Base-by-base conservation (phyloP, 768 basidiomycete genomes). In the Naganishia vaughanmartiniae region DNA sequence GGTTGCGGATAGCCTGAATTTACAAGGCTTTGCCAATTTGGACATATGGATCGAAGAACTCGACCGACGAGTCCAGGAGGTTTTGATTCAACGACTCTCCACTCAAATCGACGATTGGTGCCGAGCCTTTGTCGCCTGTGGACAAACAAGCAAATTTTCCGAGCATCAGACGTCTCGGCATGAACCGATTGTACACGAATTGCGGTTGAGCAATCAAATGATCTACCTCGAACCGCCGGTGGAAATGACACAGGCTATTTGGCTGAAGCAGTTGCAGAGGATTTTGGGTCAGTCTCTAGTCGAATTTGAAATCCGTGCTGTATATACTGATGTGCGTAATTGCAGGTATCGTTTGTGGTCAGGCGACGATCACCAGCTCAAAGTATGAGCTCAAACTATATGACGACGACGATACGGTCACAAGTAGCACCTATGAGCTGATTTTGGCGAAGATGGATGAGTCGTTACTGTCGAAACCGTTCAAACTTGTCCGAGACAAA, bases 181-280 rank as follows among this genome's bases (percentile, higher is more conserved):
- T 73, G 89, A 90, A 74, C 91, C 93, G 0, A 89, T 96, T 69
- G 85, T 95, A 9, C 94, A 98, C 80, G 95, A 98, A 80, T 91
- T 98, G 73, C 87, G 94, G 82, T 97, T 98, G 86, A 91, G 94
- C 78, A 96, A 99, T 79, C 96, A 99, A 79, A 92, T 97, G 73
- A 97, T 99, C 81, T 98, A 96, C 84, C 85, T 98, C 65, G 95
- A 98, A 79, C 96, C 96, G 31, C 96, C 96, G 70, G 92, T 97
- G 83, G 95, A 98, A 80, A 87, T 91, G 75, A 93, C 95, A 0
- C 87, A 94, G 51, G 87, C 90, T 60, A 89, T 86, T 11, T 97
- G 94, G 94, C 86, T 94, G 71, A 86, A 85, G 54, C 90, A 94
- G 78, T 82, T 96, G 72, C 94, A 98, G 75, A 89, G 90, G 70